These are phyloP conservation scores for Rubia tinctorum DNA, from an alignment of 305 asterid genomes.

Conservation along the genomic window DNA sequence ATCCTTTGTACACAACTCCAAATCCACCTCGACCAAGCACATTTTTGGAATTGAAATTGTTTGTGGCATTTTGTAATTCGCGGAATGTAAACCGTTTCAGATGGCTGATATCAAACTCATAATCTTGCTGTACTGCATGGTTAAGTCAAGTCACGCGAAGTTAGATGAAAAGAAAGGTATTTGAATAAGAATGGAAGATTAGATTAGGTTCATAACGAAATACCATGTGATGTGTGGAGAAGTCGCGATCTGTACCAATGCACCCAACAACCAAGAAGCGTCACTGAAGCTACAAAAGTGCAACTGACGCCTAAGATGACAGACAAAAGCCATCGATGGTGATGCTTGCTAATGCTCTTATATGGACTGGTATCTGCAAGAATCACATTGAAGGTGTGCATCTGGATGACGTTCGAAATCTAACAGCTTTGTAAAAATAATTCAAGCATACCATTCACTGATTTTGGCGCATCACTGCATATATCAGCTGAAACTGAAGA, in stretches of 20 bases:
- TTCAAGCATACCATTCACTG: conserved; percentile 51
- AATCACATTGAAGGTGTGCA: conserved; percentile 13
- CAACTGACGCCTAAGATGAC: conserved; percentile 55
- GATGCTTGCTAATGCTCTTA: conserved; percentile 42
- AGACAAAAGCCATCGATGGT: conserved; percentile 46
- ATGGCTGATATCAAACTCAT: conserved; percentile 58
- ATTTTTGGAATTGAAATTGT: conserved; percentile 75
- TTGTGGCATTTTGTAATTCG: conserved; percentile 74
- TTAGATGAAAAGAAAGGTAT: not conserved
- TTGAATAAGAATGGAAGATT: conserved; percentile 7
- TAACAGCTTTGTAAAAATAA: conserved; percentile 13
- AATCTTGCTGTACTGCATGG: conserved; percentile 81
- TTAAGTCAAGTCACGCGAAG: conserved; percentile 10
- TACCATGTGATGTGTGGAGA: conserved; percentile 64
- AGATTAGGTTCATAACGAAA: conserved; percentile 8
- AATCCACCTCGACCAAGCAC: conserved; percentile 92
- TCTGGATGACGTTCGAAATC: conserved; percentile 7
- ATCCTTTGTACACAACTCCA: conserved; percentile 85
- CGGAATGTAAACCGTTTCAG: conserved; percentile 72
- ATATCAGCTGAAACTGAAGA: conserved; percentile 49
- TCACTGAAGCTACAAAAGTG: conserved; percentile 42
- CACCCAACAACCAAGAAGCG: conserved; percentile 62
- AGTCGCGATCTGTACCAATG: conserved; percentile 65
- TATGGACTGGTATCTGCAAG: conserved; percentile 51
- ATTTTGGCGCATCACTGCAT: conserved; percentile 53